Evolutionary conservation across 2,329 filamentous ascomycete genomes (phyloP).

Genomic region (Monosporascus sp.): DNA sequence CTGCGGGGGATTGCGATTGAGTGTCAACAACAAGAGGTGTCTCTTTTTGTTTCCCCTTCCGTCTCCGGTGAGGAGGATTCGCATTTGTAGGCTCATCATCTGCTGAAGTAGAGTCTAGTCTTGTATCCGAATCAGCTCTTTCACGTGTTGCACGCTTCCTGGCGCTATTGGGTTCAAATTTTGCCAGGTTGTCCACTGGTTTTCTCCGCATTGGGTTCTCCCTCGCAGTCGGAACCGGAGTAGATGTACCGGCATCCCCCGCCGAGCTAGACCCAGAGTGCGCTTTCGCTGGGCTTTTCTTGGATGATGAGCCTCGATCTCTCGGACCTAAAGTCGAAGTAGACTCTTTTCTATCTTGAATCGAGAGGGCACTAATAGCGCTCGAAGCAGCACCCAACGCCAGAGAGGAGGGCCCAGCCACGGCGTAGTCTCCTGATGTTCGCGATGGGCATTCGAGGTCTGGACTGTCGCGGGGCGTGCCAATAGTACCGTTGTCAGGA

Average conservation of each 20-base stretch:
- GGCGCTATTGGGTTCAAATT: slow-evolving; percentile 17
- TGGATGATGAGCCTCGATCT: slow-evolving; percentile 12
- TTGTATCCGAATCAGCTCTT: slow-evolving; percentile 8
- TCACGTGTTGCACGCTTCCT: slow-evolving; percentile 13
- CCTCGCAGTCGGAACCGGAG: slow-evolving; percentile 9
- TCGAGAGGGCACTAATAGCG: slow-evolving; percentile 37
- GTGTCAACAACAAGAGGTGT: slow-evolving; percentile 34
- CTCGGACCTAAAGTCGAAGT: slow-evolving; percentile 8
- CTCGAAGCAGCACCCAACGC: slow-evolving; percentile 53
- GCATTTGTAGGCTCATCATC: slow-evolving; percentile 14
- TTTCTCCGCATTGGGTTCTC: slow-evolving; percentile 13
- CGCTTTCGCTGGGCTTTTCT: slow-evolving; percentile 8
- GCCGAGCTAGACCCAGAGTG: neutral
- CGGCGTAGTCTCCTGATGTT: slow-evolving; percentile 35
- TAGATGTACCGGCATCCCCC: neutral
- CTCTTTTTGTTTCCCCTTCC: slow-evolving; percentile 34
- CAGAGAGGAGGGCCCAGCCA: slow-evolving; percentile 37
- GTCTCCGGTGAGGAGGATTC: slow-evolving; percentile 15
- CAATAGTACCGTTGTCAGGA: slow-evolving; percentile 26
- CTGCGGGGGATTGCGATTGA: slow-evolving; percentile 42
- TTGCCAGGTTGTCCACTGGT: slow-evolving; percentile 7
- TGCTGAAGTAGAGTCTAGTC: slow-evolving; percentile 12
- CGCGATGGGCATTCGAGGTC: slow-evolving; percentile 25
- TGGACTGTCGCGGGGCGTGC: slow-evolving; percentile 21
- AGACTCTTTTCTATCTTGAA: slow-evolving; percentile 20